Conservation (phyloP, 331 rosid genomes). For the Saraca asoca region DNA sequence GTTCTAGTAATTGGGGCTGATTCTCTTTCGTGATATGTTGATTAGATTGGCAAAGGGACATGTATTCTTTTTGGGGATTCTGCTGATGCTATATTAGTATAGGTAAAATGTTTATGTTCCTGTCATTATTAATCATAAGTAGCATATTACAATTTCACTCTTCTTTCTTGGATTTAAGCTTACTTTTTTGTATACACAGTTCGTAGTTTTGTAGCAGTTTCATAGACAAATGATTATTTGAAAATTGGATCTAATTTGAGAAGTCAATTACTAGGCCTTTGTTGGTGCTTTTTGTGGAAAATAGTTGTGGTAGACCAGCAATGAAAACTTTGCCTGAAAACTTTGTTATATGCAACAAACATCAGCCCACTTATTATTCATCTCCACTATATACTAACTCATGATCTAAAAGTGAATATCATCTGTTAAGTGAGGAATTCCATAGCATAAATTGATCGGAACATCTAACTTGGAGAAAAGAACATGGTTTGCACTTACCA, state of each 20-base stretch:
- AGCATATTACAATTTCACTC: too few species aligned
- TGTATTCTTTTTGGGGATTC: too few species aligned
- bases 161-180: constrained; percentile 18
- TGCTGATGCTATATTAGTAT: too few species aligned
- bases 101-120: too few species aligned
- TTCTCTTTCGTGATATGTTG: too few species aligned
- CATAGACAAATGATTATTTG: background rate
- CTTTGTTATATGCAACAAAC: background rate
- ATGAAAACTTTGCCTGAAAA: background rate
- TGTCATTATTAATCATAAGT: too few species aligned
- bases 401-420: constrained; percentile 6
- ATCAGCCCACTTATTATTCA: constrained; percentile 9
- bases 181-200: background rate
- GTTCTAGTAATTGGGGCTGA: too few species aligned
- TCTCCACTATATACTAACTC: constrained; percentile 2
- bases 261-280: background rate
- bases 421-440: constrained; percentile 23
- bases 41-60: too few species aligned
- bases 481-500: background rate
- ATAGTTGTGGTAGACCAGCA: background rate
- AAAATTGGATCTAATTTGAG: background rate
- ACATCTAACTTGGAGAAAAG: too few species aligned
- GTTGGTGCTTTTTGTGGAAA: background rate
- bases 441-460: too few species aligned
- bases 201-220: background rate